A percentile compares a stretch with the other conserved stretches of the same genome.
These are phyloP conservation scores for Oxalis stricta DNA, from an alignment of 441 rosid genomes.

Conservation along the genomic window DNA sequence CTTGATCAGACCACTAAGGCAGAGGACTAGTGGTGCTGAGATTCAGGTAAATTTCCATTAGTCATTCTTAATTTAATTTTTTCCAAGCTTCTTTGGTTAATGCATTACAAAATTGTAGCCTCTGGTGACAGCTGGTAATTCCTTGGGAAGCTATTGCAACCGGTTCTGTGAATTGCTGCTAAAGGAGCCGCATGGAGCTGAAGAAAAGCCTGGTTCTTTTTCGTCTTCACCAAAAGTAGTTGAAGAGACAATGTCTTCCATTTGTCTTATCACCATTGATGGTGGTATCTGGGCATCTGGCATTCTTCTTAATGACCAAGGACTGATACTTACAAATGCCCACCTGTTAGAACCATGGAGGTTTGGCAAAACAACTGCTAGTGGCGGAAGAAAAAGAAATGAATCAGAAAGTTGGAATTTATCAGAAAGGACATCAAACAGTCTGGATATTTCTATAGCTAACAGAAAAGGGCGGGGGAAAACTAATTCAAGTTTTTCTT, in stretches of 20 bases:
- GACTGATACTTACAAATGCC: slow-evolving; percentile 84
- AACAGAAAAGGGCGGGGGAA: slow-evolving; percentile 19
- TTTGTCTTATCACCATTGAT: slow-evolving; percentile 67
- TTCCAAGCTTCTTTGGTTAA: slow-evolving; percentile 25
- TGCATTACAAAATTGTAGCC: slow-evolving; percentile 65
- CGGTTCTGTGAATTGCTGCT: slow-evolving; percentile 72
- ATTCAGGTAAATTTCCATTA: slow-evolving; percentile 63
- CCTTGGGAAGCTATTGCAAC: slow-evolving; percentile 95
- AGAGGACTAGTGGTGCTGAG: slow-evolving; percentile 67
- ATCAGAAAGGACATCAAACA: slow-evolving; percentile 8
- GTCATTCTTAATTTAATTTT: slow-evolving; percentile 11
- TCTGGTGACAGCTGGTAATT: slow-evolving; percentile 96
- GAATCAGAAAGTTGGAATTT: slow-evolving; percentile 11
- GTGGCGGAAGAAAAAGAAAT: slow-evolving; percentile 21
- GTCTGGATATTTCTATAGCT: slow-evolving; percentile 13
- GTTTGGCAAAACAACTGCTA: slow-evolving; percentile 53
- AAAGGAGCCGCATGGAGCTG: slow-evolving; percentile 45
- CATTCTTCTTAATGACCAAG: slow-evolving; percentile 63
- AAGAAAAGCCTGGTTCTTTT: slow-evolving; percentile 19
- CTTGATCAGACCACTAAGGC: slow-evolving; percentile 71
- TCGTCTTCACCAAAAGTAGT: slow-evolving; percentile 18
- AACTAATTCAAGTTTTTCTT: slow-evolving; percentile 22
- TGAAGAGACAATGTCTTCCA: slow-evolving; percentile 56
- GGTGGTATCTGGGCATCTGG: slow-evolving; percentile 95
- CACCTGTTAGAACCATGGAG: slow-evolving; percentile 97